phyloP scores from a whole-genome alignment of 2,329 filamentous ascomycete genomes.

The Hypoxylon sp. region DNA sequence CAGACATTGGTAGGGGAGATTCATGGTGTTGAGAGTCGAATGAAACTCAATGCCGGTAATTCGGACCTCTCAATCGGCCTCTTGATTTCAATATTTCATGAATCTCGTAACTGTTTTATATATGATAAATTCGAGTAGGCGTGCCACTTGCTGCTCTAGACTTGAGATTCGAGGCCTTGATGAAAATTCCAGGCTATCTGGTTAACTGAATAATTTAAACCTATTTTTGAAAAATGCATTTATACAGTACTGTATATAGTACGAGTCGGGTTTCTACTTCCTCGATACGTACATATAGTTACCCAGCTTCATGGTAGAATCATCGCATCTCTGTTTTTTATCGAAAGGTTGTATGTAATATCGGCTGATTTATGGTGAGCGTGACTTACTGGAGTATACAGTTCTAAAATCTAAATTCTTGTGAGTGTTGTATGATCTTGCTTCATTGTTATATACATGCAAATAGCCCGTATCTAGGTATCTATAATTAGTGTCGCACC shows the following conservation, averaged over 20 bases:
- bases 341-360: neutral
- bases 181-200: slow-evolving; percentile 31
- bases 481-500: slow-evolving; percentile 3
- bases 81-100: neutral
- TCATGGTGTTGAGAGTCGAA: slow-evolving; percentile 38
- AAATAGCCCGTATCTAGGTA: neutral
- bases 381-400: neutral
- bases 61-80: neutral
- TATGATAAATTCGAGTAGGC: neutral
- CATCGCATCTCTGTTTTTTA: neutral
- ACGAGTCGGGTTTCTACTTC: too few relatives aligned
- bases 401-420: neutral
- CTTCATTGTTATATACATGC: neutral
- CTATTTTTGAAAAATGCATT: slow-evolving; percentile 1
- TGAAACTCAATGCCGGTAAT: neutral
- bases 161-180: slow-evolving; percentile 12
- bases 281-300: neutral
- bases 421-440: neutral
- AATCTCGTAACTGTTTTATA: neutral
- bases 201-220: slow-evolving; percentile 26
- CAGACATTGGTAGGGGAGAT: slow-evolving; percentile 74
- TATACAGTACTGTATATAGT: neutral
- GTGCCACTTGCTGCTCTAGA: neutral
- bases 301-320: neutral
- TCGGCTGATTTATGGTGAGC: neutral